A percentile compares a stretch with the other conserved stretches of the same genome.
These are phyloP conservation scores for Umbellularia californica DNA, from an alignment of 164 flowering plant species.

Conservation along the genomic window DNA sequence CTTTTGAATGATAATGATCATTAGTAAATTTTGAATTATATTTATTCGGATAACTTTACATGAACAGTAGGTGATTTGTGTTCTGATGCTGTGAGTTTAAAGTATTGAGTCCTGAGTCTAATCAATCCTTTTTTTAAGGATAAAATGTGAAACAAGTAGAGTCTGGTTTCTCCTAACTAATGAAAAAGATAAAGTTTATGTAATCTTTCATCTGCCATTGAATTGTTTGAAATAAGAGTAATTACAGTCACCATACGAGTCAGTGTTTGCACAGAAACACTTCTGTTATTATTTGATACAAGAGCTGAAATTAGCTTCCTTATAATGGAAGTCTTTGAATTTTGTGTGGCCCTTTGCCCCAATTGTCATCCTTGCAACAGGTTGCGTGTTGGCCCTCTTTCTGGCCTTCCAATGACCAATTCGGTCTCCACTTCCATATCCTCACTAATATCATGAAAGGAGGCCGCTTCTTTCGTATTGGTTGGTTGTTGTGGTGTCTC, in stretches of 20 bases:
- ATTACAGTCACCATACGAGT: background rate
- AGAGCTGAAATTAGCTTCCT: background rate
- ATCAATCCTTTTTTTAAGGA: no score
- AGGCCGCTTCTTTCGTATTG: background rate
- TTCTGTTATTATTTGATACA: background rate
- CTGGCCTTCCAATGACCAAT: constrained; percentile 22
- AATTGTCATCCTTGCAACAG: background rate
- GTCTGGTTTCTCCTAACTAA: no score
- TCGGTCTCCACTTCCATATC: constrained; percentile 19
- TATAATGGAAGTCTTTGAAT: background rate
- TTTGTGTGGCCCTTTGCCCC: background rate
- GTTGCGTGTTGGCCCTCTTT: constrained; percentile 6
- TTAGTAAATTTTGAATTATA: no score
- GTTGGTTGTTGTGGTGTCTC: constrained; percentile 4
- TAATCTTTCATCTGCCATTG: no score
- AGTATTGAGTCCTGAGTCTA: no score
- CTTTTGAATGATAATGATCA: no score
- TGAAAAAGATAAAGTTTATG: no score
- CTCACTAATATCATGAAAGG: background rate
- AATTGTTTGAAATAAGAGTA: no score
- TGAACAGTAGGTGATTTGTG: no score
- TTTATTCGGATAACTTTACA: no score
- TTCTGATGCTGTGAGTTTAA: no score
- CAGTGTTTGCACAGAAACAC: background rate
- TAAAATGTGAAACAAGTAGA: no score